Conservation (phyloP, 768 basidiomycete genomes). For the Coprinopsis marcescibilis region DNA sequence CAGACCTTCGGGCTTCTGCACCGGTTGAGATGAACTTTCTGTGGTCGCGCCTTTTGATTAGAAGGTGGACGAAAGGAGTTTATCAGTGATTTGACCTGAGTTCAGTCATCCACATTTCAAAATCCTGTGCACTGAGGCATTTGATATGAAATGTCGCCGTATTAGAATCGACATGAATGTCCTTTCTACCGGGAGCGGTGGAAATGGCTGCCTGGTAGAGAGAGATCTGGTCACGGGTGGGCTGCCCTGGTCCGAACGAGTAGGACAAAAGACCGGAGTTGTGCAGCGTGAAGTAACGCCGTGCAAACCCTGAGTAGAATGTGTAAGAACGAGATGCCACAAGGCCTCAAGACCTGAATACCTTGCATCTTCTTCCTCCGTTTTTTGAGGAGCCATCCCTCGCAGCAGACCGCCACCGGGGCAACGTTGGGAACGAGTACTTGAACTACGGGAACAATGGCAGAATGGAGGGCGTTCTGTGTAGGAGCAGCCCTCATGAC, state of each 20-base stretch:
- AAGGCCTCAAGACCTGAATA: not conserved
- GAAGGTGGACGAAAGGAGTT: conserved; percentile 7
- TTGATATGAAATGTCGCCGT: conserved; percentile 80
- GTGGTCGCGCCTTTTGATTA: conserved; percentile 16
- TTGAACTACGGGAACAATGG: conserved; percentile 2
- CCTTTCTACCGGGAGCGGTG: conserved; percentile 63
- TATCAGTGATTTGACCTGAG: conserved; percentile 47
- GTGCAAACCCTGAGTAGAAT: conserved; percentile 64
- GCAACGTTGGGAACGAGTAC: not conserved
- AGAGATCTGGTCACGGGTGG: conserved; percentile 63
- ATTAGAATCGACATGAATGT: conserved; percentile 76
- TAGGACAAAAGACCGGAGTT: conserved; percentile 70
- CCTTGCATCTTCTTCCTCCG: conserved; percentile 87
- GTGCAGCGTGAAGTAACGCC: conserved; percentile 71
- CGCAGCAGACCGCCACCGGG: conserved; percentile 30
- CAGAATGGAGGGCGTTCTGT: not conserved
- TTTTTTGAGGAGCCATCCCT: conserved; percentile 87
- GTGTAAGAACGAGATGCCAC: not conserved
- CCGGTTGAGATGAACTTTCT: conserved; percentile 62
- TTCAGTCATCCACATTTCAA: conserved; percentile 66
- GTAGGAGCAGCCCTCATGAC: not conserved
- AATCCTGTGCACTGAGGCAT: conserved; percentile 67
- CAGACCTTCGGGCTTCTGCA: conserved; percentile 38
- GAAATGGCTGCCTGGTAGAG: conserved; percentile 73
- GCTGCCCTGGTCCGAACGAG: conserved; percentile 65